These are phyloP conservation scores for Limnomonas spitsbergensis DNA, from an alignment of 139 green algal species.

Conservation along the genomic window DNA sequence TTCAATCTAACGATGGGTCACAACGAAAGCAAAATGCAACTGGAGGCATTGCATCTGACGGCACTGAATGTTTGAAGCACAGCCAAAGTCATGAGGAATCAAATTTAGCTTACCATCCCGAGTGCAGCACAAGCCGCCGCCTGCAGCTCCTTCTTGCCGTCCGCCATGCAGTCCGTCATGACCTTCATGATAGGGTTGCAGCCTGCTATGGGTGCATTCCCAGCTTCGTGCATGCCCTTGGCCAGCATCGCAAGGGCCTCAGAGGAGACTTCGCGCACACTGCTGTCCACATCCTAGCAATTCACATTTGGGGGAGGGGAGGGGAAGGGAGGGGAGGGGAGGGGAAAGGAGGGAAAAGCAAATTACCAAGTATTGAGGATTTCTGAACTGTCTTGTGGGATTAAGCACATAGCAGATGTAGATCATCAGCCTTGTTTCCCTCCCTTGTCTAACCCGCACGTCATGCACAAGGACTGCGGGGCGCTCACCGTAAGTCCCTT, in stretches of 20 bases:
- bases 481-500: constrained; percentile 33
- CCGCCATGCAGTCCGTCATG: constrained; percentile 39
- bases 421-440: no score
- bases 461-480: no score
- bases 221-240: constrained; percentile 15
- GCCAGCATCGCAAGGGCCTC: constrained; percentile 39
- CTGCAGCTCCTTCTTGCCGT: constrained; percentile 43
- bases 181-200: constrained; percentile 28
- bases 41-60: no score
- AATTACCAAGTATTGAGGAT: no score
- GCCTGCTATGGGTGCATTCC: background rate
- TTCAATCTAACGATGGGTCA: no score
- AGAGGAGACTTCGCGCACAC: constrained; percentile 32
- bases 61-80: no score
- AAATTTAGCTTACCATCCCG: constrained; percentile 24
- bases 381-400: no score
- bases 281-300: constrained; percentile 40
- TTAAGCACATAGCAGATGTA: no score
- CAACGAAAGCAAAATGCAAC: no score
- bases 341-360: background rate
- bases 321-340: background rate
- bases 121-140: constrained; percentile 29
- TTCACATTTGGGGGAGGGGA: background rate
- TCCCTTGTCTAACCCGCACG: no score
- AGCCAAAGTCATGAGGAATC: no score